Conservation (phyloP, 1,139 yeast genomes). For the Geotrichum klebahnii region DNA sequence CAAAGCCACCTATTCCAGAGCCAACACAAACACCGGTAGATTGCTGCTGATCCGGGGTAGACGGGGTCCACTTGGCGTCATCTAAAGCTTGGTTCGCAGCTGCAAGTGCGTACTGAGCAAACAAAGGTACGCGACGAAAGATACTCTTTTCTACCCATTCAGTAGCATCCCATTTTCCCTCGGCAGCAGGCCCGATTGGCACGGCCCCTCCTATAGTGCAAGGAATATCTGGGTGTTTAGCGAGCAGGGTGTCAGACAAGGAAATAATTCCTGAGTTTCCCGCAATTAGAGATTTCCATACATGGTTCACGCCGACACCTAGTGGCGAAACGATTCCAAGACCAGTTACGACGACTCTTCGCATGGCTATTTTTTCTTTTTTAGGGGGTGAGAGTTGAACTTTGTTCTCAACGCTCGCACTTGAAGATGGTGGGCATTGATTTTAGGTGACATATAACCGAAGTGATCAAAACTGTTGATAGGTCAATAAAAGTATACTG, state of each 20-base stretch:
- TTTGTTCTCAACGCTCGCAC: too few species aligned
- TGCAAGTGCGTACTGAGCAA: constrained; percentile 73
- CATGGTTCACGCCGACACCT: constrained; percentile 57
- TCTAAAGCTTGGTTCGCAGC: constrained; percentile 73
- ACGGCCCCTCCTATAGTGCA: constrained; percentile 72
- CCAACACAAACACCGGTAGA: constrained; percentile 77
- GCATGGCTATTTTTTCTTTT: constrained; percentile 10
- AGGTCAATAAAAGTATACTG: too few species aligned
- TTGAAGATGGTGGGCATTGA: not conserved
- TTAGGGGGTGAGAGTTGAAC: not conserved
- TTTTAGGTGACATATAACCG: too few species aligned
- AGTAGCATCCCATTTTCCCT: constrained; percentile 45
- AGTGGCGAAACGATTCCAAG: constrained; percentile 81
- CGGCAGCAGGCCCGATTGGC: constrained; percentile 50
- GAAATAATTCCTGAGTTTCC: constrained; percentile 39
- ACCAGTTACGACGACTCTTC: constrained; percentile 87
- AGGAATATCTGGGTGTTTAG: constrained; percentile 49
- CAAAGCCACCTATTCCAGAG: constrained; percentile 87
- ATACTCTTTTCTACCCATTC: constrained; percentile 38
- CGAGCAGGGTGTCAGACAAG: constrained; percentile 50
- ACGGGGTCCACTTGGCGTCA: constrained; percentile 57
- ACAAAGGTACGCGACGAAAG: constrained; percentile 58
- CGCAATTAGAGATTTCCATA: constrained; percentile 40
- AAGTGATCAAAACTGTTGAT: too few species aligned
- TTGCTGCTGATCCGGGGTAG: constrained; percentile 31